These are phyloP conservation scores for Trematosphaeria pertusa DNA, from an alignment of 2,329 filamentous ascomycete genomes.

Conservation along the genomic window DNA sequence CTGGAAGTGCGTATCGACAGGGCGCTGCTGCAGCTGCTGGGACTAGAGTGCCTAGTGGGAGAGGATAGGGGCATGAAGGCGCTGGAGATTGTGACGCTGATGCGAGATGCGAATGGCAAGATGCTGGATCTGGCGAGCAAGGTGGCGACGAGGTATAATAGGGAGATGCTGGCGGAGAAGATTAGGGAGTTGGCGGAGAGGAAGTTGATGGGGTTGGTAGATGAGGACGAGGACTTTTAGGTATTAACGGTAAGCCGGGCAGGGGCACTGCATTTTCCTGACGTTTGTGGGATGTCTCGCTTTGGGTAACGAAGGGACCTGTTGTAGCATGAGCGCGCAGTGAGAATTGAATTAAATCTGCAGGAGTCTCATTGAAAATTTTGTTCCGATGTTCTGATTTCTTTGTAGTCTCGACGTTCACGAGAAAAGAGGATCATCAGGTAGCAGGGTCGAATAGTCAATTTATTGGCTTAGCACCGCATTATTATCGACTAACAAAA, in stretches of 20 bases:
- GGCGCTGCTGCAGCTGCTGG: constrained; percentile 84
- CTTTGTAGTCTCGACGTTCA: no score
- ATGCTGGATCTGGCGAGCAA: constrained; percentile 93
- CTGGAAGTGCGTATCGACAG: constrained; percentile 90
- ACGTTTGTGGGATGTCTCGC: no score
- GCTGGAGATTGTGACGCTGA: constrained; percentile 84
- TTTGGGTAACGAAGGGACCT: no score
- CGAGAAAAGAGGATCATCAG: no score
- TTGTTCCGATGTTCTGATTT: no score
- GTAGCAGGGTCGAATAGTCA: no score
- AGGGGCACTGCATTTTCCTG: no score
- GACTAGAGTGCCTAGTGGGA: constrained; percentile 86
- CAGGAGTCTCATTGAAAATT: no score
- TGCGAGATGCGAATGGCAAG: constrained; percentile 82
- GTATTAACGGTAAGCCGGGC: no score
- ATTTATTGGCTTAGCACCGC: neutral
- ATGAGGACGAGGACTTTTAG: constrained; percentile 37
- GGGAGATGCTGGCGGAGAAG: constrained; percentile 83
- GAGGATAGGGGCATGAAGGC: constrained; percentile 96
- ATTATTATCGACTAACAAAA: constrained; percentile 8
- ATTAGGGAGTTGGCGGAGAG: constrained; percentile 84
- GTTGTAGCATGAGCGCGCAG: no score
- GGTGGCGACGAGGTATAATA: constrained; percentile 84
- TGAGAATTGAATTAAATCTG: no score
- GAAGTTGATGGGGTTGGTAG: constrained; percentile 66